Base-by-base conservation (phyloP, 2,329 filamentous ascomycete species). In the Plectosphaerella plurivora region DNA sequence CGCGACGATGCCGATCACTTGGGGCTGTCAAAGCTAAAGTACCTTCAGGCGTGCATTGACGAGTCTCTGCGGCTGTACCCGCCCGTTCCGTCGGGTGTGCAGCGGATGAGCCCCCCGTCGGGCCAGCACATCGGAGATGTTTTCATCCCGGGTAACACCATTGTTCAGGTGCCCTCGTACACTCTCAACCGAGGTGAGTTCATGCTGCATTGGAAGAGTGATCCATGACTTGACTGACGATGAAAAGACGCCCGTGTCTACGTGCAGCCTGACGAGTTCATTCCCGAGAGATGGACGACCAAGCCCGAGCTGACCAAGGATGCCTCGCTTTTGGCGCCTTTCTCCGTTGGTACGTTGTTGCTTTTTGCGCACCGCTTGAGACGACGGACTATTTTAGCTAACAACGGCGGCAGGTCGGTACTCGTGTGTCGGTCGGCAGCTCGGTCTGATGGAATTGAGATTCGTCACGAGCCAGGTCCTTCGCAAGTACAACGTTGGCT, bases 61-160 rank as follows among this genome's bases (percentile, higher is more conserved):
- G 74, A 77, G 54, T 49, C 67, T 0, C 59, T 74, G 35, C 62
- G 73, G 0, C 56, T 75, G 4, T 60, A 68, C 42, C 71, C 72
- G 2, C 58, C 71, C 1, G 65, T 73, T 1, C 65, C 67, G 0
- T 62, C 62, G 2, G 70, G 68, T 2, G 33, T 68, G 5, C 64
- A 65, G 44, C 59, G 73, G 2, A 54, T 66, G 28, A 72, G 72
- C 3, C 70, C 72, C 0, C 62, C 65, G 0, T 62, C 71, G 41
- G 73, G 73, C 2, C 51, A 69, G 20, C 53, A 55, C 5, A 60
- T 75, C 6, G 67, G 60, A 1, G 61, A 64, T 1, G 55, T 47
- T 0, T 66, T 62, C 35, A 65, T 73, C n/a, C 70, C 71, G 0
- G 71, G 70, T 1, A 61, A 66, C 42, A 67, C 63, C 5, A 64